Percentiles rank a stretch among this genome's conserved stretches.
Evolutionary conservation across 345 rosid species (phyloP).

Genomic region (Excoecaria cochinchinensis): DNA sequence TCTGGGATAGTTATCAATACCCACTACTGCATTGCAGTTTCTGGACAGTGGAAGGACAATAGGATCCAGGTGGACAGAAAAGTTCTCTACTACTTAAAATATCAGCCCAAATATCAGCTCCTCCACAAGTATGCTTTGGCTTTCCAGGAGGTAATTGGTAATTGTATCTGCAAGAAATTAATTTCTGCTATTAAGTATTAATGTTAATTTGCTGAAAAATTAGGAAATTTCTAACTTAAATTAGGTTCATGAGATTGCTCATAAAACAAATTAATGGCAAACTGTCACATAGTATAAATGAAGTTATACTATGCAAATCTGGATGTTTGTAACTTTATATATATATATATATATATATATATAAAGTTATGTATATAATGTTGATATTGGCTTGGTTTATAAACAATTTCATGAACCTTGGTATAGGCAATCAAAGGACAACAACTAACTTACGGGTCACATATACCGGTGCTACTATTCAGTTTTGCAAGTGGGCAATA

Average conservation of each 20-base stretch:
- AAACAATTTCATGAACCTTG: no score
- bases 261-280: no score
- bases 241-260: no score
- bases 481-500: slow-evolving; percentile 75
- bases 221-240: no score
- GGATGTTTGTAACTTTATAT: no score
- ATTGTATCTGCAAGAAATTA: slow-evolving; percentile 63
- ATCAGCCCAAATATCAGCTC: slow-evolving; percentile 95
- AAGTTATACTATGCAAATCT: no score
- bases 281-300: no score
- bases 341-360: no score
- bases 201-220: slow-evolving; percentile 27
- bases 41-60: slow-evolving; percentile 75
- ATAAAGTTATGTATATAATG: no score
- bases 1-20: slow-evolving; percentile 53
- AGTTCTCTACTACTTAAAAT: slow-evolving; percentile 67
- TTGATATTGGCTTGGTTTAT: no score
- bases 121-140: slow-evolving; percentile 83
- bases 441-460: slow-evolving; percentile 86
- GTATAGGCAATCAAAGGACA: not conserved
- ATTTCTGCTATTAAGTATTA: slow-evolving; percentile 47
- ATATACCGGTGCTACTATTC: slow-evolving; percentile 71
- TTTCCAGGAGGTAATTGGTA: slow-evolving; percentile 83
- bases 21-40: slow-evolving; percentile 80
- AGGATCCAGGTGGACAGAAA: slow-evolving; percentile 91